phyloP scores from a whole-genome alignment of 305 asterid species.

The Withania somnifera region DNA sequence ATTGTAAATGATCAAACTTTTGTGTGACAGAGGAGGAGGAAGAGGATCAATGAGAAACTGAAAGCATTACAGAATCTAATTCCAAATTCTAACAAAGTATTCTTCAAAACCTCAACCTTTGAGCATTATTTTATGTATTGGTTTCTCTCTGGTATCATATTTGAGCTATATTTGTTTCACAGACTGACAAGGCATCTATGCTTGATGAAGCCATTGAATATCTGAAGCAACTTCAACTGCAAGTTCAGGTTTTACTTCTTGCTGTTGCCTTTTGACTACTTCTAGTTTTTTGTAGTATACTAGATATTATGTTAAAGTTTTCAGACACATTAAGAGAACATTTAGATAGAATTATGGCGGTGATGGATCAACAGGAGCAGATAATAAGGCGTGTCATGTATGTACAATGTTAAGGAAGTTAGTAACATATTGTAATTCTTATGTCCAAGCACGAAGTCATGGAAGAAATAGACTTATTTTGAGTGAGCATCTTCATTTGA shows the following conservation, averaged over 20 bases:
- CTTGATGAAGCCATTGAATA: slow-evolving; percentile 97
- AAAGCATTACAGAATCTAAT: slow-evolving; percentile 88
- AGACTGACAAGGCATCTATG: slow-evolving; percentile 99
- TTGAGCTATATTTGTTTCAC: slow-evolving; percentile 11
- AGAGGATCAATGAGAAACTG: slow-evolving; percentile 88
- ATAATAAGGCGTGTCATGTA: not conserved
- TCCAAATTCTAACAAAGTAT: slow-evolving; percentile 90
- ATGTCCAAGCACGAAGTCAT: not conserved
- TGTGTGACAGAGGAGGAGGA: slow-evolving; percentile 81
- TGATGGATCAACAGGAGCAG: not conserved
- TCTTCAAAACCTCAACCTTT: not conserved
- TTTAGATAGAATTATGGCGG: not conserved
- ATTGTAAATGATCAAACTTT: slow-evolving; percentile 6
- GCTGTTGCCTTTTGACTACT: not conserved
- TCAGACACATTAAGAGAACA: not conserved
- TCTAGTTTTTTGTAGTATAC: not conserved
- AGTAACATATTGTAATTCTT: not conserved
- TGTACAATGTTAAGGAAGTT: not conserved
- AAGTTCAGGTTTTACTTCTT: slow-evolving; percentile 70
- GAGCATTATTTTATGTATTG: not conserved
- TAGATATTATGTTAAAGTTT: not conserved
- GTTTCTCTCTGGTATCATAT: not conserved
- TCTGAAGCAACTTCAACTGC: slow-evolving; percentile 94
- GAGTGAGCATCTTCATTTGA: not conserved
- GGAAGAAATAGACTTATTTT: not conserved